These are phyloP conservation scores for Spathaspora sp. DNA, from an alignment of 1,139 yeast species.

Conservation along the genomic window DNA sequence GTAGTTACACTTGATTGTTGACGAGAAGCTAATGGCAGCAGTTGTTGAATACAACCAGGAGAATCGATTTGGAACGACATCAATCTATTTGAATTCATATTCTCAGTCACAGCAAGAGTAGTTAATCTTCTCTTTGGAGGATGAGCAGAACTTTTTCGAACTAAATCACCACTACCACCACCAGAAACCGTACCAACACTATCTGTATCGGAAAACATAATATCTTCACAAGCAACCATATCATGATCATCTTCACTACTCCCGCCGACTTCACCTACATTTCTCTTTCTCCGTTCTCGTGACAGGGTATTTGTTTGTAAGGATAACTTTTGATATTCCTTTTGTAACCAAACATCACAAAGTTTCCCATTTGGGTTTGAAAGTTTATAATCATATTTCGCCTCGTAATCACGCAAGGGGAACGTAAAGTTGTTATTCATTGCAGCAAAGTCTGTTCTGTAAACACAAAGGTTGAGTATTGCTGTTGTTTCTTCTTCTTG, in stretches of 20 bases:
- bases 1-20: not conserved
- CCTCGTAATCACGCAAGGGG: slow-evolving; percentile 32
- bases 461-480: not conserved
- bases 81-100: not conserved
- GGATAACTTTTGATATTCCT: slow-evolving; percentile 31
- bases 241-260: slow-evolving; percentile 20
- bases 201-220: slow-evolving; percentile 39
- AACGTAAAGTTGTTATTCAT: slow-evolving; percentile 14
- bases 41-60: slow-evolving; percentile 6
- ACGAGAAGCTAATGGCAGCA: slow-evolving; percentile 2
- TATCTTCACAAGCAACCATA: slow-evolving; percentile 36
- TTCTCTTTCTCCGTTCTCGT: slow-evolving; percentile 27
- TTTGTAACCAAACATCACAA: slow-evolving; percentile 34
- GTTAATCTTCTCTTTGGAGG: slow-evolving; percentile 44
- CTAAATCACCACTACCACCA: slow-evolving; percentile 8
- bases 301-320: slow-evolving; percentile 9
- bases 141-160: slow-evolving; percentile 25
- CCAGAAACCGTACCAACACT: slow-evolving; percentile 24
- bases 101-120: slow-evolving; percentile 7
- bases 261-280: slow-evolving; percentile 14
- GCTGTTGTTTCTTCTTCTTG: not conserved
- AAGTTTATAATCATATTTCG: slow-evolving; percentile 36
- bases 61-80: slow-evolving; percentile 10
- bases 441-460: not conserved
- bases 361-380: slow-evolving; percentile 34